Evolutionary conservation across 768 basidiomycete species (phyloP).

Genomic region (Tylopilus plumbeoviolaceoides): DNA sequence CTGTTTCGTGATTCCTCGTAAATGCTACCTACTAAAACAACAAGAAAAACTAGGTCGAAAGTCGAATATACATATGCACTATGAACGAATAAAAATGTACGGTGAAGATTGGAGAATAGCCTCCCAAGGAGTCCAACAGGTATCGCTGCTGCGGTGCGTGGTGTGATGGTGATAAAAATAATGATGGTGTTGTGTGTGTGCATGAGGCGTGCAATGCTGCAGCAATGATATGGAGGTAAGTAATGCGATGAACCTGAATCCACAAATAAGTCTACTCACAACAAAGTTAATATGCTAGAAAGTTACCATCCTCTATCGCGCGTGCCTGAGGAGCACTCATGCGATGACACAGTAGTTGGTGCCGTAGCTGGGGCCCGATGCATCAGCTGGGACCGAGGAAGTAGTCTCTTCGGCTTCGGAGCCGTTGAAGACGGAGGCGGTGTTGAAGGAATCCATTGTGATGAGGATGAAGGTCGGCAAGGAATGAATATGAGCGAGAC

Average conservation of each 20-base stretch:
- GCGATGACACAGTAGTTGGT: constrained; percentile 17
- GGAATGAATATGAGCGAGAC: neutral
- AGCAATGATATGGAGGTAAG: constrained; percentile 7
- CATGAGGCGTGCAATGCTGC: constrained; percentile 8
- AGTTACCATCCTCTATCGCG: neutral
- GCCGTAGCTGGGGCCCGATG: neutral
- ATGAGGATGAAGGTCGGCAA: neutral
- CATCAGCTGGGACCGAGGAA: constrained; percentile 15
- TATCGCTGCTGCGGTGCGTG: constrained; percentile 3
- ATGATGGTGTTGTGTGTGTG: constrained; percentile 8
- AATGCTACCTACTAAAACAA: constrained; percentile 20
- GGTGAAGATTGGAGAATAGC: neutral
- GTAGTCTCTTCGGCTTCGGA: constrained; percentile 3
- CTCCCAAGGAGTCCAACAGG: neutral
- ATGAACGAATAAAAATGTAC: constrained; percentile 14
- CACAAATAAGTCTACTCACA: constrained; percentile 14
- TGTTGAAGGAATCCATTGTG: constrained; percentile 23
- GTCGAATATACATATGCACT: constrained; percentile 19
- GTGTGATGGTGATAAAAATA: constrained; percentile 1
- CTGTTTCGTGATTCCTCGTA: neutral
- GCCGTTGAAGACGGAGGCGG: constrained; percentile 13
- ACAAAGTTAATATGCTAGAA: constrained; percentile 11
- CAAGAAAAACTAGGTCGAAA: constrained; percentile 12
- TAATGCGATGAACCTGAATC: neutral
- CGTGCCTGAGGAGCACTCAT: constrained; percentile 7